phyloP scores from a whole-genome alignment of 202 grass and related monocot genomes.

The Panicum hallii region DNA sequence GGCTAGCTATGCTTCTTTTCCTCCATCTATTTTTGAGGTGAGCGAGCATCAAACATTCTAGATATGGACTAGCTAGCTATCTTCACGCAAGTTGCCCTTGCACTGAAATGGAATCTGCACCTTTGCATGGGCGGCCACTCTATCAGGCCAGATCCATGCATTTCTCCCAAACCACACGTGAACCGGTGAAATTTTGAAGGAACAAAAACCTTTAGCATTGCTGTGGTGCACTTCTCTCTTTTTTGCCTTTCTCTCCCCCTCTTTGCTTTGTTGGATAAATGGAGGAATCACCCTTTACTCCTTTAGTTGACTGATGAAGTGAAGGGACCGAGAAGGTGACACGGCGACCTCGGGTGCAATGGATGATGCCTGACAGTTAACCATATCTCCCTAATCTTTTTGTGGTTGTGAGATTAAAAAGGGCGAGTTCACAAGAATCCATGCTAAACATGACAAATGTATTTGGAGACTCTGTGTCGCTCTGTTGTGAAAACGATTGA shows the following conservation, averaged over 20 bases:
- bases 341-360: not conserved
- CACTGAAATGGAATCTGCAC: conserved; percentile 7
- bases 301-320: conserved; percentile 18
- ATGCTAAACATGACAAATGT: conserved; percentile 46
- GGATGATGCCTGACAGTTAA: conserved; percentile 49
- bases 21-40: conserved; percentile 28
- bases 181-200: conserved; percentile 23
- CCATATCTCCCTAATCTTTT: conserved; percentile 35
- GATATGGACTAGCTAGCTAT: conserved; percentile 4
- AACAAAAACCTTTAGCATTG: conserved; percentile 31
- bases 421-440: conserved; percentile 37
- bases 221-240: not conserved
- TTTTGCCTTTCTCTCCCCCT: not conserved
- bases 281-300: conserved; percentile 51
- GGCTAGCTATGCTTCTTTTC: not conserved
- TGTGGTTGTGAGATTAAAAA: conserved; percentile 20
- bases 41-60: conserved; percentile 32
- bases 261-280: conserved; percentile 47
- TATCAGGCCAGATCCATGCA: conserved; percentile 1
- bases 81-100: conserved; percentile 12
- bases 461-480: not conserved
- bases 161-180: conserved; percentile 34
- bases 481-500: conserved; percentile 10
- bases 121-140: not conserved
- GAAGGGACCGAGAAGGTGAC: conserved; percentile 20